Base-by-base conservation (phyloP, 768 basidiomycete species). In the Suillus fuscotomentosus region DNA sequence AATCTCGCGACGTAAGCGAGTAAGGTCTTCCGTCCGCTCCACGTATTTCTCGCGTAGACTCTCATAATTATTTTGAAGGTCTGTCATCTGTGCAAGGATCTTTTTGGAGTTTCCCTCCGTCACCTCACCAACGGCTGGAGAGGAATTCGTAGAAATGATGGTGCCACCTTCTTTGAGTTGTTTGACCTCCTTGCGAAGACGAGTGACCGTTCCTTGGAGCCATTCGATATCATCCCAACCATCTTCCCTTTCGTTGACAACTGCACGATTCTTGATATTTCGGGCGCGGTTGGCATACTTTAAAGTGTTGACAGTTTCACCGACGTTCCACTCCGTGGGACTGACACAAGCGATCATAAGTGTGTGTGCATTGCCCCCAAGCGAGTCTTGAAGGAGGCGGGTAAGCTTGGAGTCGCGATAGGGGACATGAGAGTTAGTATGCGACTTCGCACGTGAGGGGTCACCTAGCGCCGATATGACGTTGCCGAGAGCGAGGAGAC, bases 161-260 rank as follows among this genome's bases (percentile, higher is more conserved):
- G 65, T 61, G 4, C 86, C 85, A 20, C 88, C 87, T 43, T 90
- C 89, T 77, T 93, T 96, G 72, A 97, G 73, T 7, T 75, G 73
- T 71, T 94, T 94, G 65, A 98, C 75, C 69, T 99, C 97, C 74
- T 89, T 94, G 56, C 97, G 84, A 57, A 99, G 79, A 66, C 94
- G 89, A 38, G 86, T 80, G 48, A 99, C 86, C 59, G 90, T 92
- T 61, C 86, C 86, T 77, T 99, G 97, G 51, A 99, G 78, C 89
- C 97, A 97, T 73, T 98, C 96, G 3, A 99, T 81, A 74, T 99
- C 97, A 68, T 98, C 97, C 97, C 97, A 99, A 13, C 97, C 97
- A 61, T 95, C 94, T 78, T 99, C 97, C 71, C 89, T 90, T 78
- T 97, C 94, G 72, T 95, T 97, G 60, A 97, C 84, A 41, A 91